Evolutionary conservation across 1,284 basidiomycete genomes (phyloP).

Genomic region (Tylopilus sp.): DNA sequence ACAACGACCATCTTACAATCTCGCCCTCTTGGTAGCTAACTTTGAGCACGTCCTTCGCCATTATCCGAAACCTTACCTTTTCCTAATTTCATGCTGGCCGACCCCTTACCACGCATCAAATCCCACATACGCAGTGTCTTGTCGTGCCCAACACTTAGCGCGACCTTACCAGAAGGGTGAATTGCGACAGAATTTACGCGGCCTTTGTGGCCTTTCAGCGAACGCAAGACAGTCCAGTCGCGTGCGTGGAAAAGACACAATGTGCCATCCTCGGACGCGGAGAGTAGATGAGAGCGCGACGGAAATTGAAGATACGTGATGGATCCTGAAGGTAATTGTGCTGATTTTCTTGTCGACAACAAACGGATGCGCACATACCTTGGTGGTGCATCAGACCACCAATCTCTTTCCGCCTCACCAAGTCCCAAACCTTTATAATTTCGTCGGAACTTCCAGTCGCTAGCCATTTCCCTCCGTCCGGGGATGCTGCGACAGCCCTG

Average conservation of each 20-base stretch:
- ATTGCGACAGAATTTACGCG: slow-evolving; percentile 86
- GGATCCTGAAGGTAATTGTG: slow-evolving; percentile 52
- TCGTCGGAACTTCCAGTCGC: slow-evolving; percentile 94
- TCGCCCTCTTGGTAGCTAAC: slow-evolving; percentile 65
- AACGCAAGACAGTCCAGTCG: slow-evolving; percentile 88
- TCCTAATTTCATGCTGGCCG: slow-evolving; percentile 82
- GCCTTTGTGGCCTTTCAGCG: slow-evolving; percentile 89
- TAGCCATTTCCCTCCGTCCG: slow-evolving; percentile 88
- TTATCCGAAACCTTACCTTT: slow-evolving; percentile 52
- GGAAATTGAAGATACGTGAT: slow-evolving; percentile 88
- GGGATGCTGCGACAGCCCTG: slow-evolving; percentile 82
- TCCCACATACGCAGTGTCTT: slow-evolving; percentile 96
- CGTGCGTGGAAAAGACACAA: slow-evolving; percentile 86
- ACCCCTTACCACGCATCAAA: slow-evolving; percentile 88
- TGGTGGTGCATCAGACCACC: slow-evolving; percentile 90
- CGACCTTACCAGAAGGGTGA: slow-evolving; percentile 89
- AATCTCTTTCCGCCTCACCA: slow-evolving; percentile 84
- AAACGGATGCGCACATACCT: slow-evolving; percentile 49
- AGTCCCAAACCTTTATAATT: slow-evolving; percentile 96
- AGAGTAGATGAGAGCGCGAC: slow-evolving; percentile 82
- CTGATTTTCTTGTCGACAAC: background rate
- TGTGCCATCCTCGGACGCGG: slow-evolving; percentile 86
- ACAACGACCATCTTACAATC: slow-evolving; percentile 75
- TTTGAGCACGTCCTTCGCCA: slow-evolving; percentile 12
- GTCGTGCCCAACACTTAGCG: slow-evolving; percentile 87